Conservation (phyloP, 192 early-diverging fungal genomes). For the Linnemannia zychae region DNA sequence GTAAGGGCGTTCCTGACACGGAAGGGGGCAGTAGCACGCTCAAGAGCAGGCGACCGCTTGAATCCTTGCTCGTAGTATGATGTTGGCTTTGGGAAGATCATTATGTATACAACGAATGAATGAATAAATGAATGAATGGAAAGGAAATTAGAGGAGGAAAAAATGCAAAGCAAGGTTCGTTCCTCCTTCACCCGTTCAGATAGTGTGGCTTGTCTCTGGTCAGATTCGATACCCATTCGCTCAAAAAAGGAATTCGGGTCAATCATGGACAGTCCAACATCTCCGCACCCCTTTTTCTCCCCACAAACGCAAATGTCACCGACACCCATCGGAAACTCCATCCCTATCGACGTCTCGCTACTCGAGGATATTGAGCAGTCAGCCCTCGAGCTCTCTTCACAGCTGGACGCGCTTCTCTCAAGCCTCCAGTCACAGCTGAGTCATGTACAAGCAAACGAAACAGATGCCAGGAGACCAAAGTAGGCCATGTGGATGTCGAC, state of each 20-base stretch:
- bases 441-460: neutral
- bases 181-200: too few species aligned
- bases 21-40: slow-evolving; percentile 68
- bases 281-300: neutral
- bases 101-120: neutral
- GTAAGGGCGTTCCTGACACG: slow-evolving; percentile 63
- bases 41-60: slow-evolving; percentile 66
- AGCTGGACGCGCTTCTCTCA: slow-evolving; percentile 38
- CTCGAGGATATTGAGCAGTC: slow-evolving; percentile 50
- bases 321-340: slow-evolving; percentile 45
- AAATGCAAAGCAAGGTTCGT: neutral
- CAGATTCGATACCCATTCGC: too few species aligned
- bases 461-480: too few species aligned
- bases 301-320: neutral
- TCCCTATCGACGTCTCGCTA: slow-evolving; percentile 47
- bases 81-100: slow-evolving; percentile 55
- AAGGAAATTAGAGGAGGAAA: neutral
- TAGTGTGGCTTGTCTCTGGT: too few species aligned
- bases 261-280: neutral
- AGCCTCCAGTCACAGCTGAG: slow-evolving; percentile 35
- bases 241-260: neutral
- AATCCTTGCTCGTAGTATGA: slow-evolving; percentile 58
- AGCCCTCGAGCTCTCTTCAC: slow-evolving; percentile 40
- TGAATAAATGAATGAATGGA: neutral
- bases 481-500: too few species aligned